Evolutionary conservation across 1,139 yeast genomes (phyloP), one percentile per base, ranked within the genome.

Genomic region (Saccharomyces hybrid): DNA sequence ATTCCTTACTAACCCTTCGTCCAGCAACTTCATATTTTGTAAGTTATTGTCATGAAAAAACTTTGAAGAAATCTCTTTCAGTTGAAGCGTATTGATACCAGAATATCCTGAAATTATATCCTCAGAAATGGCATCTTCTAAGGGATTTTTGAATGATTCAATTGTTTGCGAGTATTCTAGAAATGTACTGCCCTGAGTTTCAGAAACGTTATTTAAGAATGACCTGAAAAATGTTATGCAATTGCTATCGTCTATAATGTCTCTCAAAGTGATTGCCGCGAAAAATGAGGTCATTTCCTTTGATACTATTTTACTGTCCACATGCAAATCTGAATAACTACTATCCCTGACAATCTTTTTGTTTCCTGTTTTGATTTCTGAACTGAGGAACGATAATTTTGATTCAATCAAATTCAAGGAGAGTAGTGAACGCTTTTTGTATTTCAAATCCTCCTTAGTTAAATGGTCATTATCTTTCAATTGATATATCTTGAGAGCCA

Each of bases 101-200:
- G 62, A 55, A n/a, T 50, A 52, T 2, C 57, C 56, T 3, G 64
- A 52, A 2, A 62, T 41, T 7, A 65, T 57, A 26, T 65, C 70
- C 13, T 70, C 72, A 44, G 65, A 67, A n/a, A 54, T 59, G 4
- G 72, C 68, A 57, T 78, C 84, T 57, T 86, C 93, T 27, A 87
- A 69, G 0, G 96, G 96, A 51, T 86, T 87, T 62, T 83, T 81
- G 44, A 88, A 75, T 1, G 78, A 75, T 58, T 88, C 88, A 1
- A 87, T 85, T 0, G 81, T 78, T 9, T 79, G 69, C 87, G 91
- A 88, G 57, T 83, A 83, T 49, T 81, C 83, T 3, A 88, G 47
- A 49, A 59, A 61, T 1, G 57, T 50, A 5, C 50, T 26, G 14
- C 65, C 65, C 27, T 56, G 52, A 7, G 50, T 46, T 25, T 59